Evolutionary conservation across 2,329 filamentous ascomycete species (phyloP).

Genomic region (Hypoxylon sp.): DNA sequence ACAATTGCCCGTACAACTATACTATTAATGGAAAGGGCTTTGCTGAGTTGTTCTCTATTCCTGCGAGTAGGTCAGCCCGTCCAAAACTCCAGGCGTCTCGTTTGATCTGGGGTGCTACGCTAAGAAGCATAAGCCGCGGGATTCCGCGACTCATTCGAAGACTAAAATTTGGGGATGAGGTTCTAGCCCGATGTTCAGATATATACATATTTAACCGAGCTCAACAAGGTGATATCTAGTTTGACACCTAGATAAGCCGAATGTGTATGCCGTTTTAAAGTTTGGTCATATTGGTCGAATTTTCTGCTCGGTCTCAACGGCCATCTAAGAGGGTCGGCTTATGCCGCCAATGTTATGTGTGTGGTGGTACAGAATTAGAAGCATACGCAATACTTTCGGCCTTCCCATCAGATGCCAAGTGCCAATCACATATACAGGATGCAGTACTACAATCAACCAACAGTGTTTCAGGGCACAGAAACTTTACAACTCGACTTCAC

Average conservation of each 20-base stretch:
- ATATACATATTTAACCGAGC: not conserved
- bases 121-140: not conserved
- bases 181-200: slow-evolving; percentile 9
- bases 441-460: not conserved
- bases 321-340: not conserved
- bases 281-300: slow-evolving; percentile 8
- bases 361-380: slow-evolving; percentile 4
- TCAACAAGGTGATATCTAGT: slow-evolving; percentile 6
- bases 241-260: slow-evolving; percentile 8
- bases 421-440: not conserved
- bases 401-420: not conserved
- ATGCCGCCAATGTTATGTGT: slow-evolving; percentile 15
- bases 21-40: not conserved
- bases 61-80: not conserved
- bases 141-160: slow-evolving; percentile 20
- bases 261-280: slow-evolving; percentile 5
- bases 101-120: not conserved
- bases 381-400: slow-evolving; percentile 9
- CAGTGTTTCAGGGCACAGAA: not conserved
- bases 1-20: not conserved
- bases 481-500: slow-evolving; percentile 2
- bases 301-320: not conserved
- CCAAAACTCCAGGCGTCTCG: not conserved
- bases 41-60: not conserved
- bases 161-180: slow-evolving; percentile 5